Evolutionary conservation across 2,329 filamentous ascomycete species (phyloP).

Genomic region (Aspergillus viridinutans): DNA sequence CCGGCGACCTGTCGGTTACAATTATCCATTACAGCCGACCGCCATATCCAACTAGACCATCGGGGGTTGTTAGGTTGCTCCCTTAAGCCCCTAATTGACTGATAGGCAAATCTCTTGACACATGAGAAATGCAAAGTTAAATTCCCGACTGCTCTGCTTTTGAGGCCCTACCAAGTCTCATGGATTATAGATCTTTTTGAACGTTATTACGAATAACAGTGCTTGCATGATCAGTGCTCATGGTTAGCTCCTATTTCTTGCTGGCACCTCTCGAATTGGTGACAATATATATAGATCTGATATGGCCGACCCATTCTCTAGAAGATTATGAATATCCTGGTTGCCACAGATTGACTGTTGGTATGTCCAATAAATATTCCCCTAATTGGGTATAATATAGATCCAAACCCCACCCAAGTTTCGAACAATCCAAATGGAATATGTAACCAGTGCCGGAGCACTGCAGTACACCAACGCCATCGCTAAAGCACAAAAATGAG

Average conservation of each 20-base stretch:
- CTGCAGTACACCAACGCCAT: not conserved
- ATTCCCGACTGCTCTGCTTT: no score
- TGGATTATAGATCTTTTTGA: no score
- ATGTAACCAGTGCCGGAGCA: not conserved
- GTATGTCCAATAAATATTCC: not conserved
- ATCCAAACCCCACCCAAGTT: not conserved
- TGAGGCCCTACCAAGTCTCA: no score
- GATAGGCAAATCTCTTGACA: no score
- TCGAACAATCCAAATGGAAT: not conserved
- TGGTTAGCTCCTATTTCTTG: no score
- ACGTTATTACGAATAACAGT: no score
- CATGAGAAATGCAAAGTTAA: no score
- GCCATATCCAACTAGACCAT: not conserved
- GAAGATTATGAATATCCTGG: not conserved
- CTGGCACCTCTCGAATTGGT: no score
- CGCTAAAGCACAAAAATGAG: not conserved
- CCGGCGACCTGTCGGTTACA: not conserved
- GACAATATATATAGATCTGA: no score
- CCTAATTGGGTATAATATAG: not conserved
- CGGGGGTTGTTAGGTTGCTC: not conserved
- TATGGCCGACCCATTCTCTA: no score
- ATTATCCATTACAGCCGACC: not conserved
- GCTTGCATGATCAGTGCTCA: no score
- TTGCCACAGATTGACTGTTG: not conserved
- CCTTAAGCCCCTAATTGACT: not conserved